Evolutionary conservation across 805 yeast species (phyloP).

Genomic region (Scheffersomyces amazonensis): DNA sequence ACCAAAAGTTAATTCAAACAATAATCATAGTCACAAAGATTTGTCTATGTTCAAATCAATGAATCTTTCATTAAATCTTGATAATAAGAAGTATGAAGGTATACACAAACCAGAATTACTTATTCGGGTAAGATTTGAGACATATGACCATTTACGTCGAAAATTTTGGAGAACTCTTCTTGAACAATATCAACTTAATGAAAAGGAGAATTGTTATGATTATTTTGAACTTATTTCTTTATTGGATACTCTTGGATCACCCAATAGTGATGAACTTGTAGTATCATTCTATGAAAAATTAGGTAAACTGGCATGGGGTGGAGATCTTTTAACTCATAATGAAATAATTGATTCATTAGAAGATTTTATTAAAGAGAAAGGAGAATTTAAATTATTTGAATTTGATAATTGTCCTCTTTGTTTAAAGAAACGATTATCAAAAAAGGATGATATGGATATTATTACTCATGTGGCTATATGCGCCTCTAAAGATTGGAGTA

Average conservation of each 20-base stretch:
- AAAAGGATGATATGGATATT: constrained; percentile 60
- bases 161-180: constrained; percentile 69
- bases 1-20: constrained; percentile 19
- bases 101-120: constrained; percentile 53
- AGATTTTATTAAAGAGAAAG: constrained; percentile 22
- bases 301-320: constrained; percentile 50
- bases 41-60: constrained; percentile 42
- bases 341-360: constrained; percentile 50
- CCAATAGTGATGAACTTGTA: constrained; percentile 51
- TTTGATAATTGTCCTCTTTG: constrained; percentile 82
- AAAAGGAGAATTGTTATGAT: constrained; percentile 33
- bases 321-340: constrained; percentile 44
- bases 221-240: constrained; percentile 61
- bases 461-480: constrained; percentile 89
- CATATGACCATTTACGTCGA: constrained; percentile 61
- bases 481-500: constrained; percentile 72
- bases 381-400: constrained; percentile 46
- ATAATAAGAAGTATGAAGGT: constrained; percentile 28
- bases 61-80: constrained; percentile 31
- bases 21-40: constrained; percentile 32
- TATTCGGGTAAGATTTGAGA: constrained; percentile 61
- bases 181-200: constrained; percentile 48
- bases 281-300: constrained; percentile 48
- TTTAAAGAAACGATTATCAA: constrained; percentile 52
- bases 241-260: constrained; percentile 61